Evolutionary conservation across 2,329 filamentous ascomycete genomes (phyloP), one percentile per base, ranked within the genome.

Genomic region (Hypoxylon sp.): DNA sequence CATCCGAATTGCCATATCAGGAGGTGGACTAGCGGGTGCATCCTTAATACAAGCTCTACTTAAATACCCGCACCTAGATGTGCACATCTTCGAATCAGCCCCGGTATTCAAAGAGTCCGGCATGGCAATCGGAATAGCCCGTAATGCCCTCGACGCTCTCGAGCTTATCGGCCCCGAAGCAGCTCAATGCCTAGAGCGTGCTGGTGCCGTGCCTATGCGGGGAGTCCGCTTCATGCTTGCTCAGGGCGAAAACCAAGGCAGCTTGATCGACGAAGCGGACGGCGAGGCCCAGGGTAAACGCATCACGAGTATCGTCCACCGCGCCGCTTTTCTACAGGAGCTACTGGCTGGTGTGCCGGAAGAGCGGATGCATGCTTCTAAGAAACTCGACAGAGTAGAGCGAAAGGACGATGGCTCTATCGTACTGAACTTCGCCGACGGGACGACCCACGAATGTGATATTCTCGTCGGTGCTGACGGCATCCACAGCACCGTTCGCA

Each of bases 391-490:
- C 0, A 46, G 2, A 5, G 21, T 68, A 3, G 64, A 70, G 1
- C 59, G 38, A 19, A 41, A 48, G 0, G 25, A 23, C 5, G 48
- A 61, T 30, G 30, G n/a, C n/a, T n/a, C n/a, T 21, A 1, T 73
- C 2, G 68, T 52, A 1, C 60, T 75, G 0, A 13, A 61, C 38
- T 74, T 76, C 45, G 49, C 68, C 1, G 73, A 75, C 25, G 68
- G 65, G 0, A 71, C 61, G 5, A 72, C 63, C 2, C 68, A 73
- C 38, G 70, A 73, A 7, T 76, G 78, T 17, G 79, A 82, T 59
- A 67, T 80, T n/a, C 75, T 81, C 14, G 70, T 82, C 43, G 79
- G 79, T 1, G 79, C 79, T 5, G 80, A 82, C 55, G 80, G 80
- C 14, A 78, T 81, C 5, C 78, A 79, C 32, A 80, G 80, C 28